Conservation (phyloP, 768 basidiomycete species). For the Hericium coralloides region DNA sequence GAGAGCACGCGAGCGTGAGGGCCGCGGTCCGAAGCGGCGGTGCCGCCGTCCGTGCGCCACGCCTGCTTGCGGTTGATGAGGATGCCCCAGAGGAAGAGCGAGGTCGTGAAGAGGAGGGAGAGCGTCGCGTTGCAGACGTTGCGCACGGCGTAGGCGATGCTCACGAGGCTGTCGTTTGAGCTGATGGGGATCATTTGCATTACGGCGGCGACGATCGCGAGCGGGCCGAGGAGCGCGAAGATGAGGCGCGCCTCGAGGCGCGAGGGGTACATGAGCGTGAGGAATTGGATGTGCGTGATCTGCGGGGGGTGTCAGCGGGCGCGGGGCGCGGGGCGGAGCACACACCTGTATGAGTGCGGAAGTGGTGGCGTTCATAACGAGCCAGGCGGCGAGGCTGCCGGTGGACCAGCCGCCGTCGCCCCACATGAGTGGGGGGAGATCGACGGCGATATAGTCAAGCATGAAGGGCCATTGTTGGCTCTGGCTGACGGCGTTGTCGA, state of each 20-base stretch:
- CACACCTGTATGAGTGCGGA: slow-evolving; percentile 79
- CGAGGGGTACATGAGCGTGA: slow-evolving; percentile 92
- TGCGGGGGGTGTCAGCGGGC: slow-evolving; percentile 21
- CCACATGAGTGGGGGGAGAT: slow-evolving; percentile 50
- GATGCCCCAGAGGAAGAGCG: slow-evolving; percentile 90
- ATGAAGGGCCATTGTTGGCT: slow-evolving; percentile 90
- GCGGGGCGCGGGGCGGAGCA: slow-evolving; percentile 4
- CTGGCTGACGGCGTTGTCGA: slow-evolving; percentile 47
- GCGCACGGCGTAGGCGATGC: slow-evolving; percentile 62
- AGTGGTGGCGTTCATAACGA: slow-evolving; percentile 79
- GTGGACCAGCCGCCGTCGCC: slow-evolving; percentile 43
- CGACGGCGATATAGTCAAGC: slow-evolving; percentile 83
- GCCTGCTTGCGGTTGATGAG: slow-evolving; percentile 83
- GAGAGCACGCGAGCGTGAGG: slow-evolving; percentile 67
- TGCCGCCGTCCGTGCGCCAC: slow-evolving; percentile 96
- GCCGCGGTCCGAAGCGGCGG: slow-evolving; percentile 92
- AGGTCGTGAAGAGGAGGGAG: slow-evolving; percentile 86
- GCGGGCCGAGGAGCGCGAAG: slow-evolving; percentile 75
- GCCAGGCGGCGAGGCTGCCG: slow-evolving; percentile 68
- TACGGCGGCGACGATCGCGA: slow-evolving; percentile 74
- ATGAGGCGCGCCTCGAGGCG: slow-evolving; percentile 81
- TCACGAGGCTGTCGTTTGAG: slow-evolving; percentile 16
- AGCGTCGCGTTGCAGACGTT: slow-evolving; percentile 96
- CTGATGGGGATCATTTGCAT: slow-evolving; percentile 79
- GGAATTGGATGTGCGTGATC: slow-evolving; percentile 97